Percentiles rank a stretch among this genome's conserved stretches.
Evolutionary conservation across 257 asterid species (phyloP).

Genomic region (Anisodus acutangulus): DNA sequence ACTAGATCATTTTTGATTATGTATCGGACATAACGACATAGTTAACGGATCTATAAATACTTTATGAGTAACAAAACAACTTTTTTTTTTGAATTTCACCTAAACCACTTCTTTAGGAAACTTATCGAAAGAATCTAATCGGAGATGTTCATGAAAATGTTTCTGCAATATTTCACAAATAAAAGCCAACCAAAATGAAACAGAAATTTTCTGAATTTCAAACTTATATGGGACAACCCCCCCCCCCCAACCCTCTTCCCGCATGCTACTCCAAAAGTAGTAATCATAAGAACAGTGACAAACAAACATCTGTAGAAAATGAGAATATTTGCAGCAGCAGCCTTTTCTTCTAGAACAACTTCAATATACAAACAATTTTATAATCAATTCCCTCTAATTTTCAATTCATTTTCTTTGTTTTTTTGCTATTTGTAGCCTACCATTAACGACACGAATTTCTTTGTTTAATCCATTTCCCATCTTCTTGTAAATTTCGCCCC

Average conservation of each 20-base stretch:
- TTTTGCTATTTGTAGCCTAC: constrained; percentile 43
- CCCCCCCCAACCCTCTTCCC: no score
- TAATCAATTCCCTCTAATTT: neutral
- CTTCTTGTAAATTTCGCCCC: constrained; percentile 60
- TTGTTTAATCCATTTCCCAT: constrained; percentile 30
- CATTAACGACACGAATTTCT: constrained; percentile 38
- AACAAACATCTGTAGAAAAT: constrained; percentile 2
- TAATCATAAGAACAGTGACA: neutral
- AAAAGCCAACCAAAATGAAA: no score
- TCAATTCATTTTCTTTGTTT: neutral
- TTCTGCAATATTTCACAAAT: no score
- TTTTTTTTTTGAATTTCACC: no score
- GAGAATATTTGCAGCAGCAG: neutral
- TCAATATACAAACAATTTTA: neutral
- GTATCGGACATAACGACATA: no score
- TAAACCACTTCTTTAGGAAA: no score
- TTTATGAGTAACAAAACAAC: no score
- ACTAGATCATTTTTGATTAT: no score
- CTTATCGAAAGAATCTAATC: no score
- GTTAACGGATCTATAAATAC: no score
- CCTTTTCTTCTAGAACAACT: constrained; percentile 28
- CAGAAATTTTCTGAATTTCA: neutral
- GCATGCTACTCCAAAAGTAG: neutral
- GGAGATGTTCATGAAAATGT: no score
- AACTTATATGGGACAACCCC: neutral